These are phyloP conservation scores for Mortierella sp. DNA, from an alignment of 371 early-diverging fungal genomes.

Conservation along the genomic window DNA sequence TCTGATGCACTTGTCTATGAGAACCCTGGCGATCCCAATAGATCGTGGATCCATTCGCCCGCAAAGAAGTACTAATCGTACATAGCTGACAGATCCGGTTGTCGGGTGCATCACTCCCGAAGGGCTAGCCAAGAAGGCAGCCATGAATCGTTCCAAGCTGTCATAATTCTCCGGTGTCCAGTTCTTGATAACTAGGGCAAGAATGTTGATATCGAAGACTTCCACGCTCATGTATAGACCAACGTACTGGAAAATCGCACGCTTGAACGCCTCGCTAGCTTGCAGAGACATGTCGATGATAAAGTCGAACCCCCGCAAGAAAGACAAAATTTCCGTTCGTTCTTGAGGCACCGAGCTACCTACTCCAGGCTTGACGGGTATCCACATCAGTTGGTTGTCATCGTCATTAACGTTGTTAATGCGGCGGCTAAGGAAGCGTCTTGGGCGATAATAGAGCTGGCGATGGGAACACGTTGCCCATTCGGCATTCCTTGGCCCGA, in stretches of 20 bases:
- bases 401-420: background rate
- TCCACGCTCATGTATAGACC: background rate
- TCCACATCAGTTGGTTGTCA: background rate
- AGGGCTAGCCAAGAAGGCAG: background rate
- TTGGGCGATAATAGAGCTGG: background rate
- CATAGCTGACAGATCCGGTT: background rate
- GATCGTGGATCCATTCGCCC: background rate
- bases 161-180: conserved; percentile 2
- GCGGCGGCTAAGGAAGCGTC: background rate
- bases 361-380: background rate
- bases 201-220: background rate
- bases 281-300: background rate
- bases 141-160: background rate
- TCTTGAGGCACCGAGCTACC: background rate
- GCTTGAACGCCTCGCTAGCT: background rate
- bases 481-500: background rate
- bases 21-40: conserved; percentile 10
- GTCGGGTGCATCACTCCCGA: background rate
- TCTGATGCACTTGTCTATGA: background rate
- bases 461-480: conserved; percentile 3
- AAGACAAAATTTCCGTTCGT: background rate
- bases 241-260: background rate
- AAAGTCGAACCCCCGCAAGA: background rate
- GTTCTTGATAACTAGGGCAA: background rate
- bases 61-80: background rate